Conservation (phyloP, 2,329 filamentous ascomycete genomes). For the Diplocarpon mali region DNA sequence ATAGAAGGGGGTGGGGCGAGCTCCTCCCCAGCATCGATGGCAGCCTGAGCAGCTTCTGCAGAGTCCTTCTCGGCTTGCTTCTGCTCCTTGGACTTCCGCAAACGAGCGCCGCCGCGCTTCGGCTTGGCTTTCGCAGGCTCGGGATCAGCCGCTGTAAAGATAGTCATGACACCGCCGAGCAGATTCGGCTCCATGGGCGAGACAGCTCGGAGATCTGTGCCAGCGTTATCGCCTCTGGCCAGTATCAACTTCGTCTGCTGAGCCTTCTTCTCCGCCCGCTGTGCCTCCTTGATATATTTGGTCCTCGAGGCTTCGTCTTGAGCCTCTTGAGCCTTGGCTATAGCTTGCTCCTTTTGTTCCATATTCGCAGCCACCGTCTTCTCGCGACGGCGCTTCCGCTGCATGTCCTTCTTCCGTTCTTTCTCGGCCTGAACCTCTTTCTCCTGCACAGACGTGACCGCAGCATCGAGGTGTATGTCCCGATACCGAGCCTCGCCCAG, state of each 20-base stretch:
- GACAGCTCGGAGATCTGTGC: conserved; percentile 53
- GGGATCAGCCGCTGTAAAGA: conserved; percentile 52
- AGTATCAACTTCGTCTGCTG: conserved; percentile 81
- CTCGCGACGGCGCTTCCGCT: conserved; percentile 87
- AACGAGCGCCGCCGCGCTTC: conserved; percentile 45
- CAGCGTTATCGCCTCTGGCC: conserved; percentile 70
- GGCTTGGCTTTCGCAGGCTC: conserved; percentile 39
- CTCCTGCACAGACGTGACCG: conserved; percentile 76
- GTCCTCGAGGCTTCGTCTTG: conserved; percentile 73
- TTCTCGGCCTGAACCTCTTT: conserved; percentile 91
- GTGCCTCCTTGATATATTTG: conserved; percentile 73
- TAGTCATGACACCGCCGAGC: conserved; percentile 76
- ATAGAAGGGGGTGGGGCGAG: conserved; percentile 40
- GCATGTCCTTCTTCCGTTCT: conserved; percentile 99
- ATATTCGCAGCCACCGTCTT: conserved; percentile 92
- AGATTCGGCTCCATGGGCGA: conserved; percentile 67
- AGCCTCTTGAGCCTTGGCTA: conserved; percentile 66
- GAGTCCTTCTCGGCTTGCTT: conserved; percentile 73
- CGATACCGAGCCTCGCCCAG: conserved; percentile 68
- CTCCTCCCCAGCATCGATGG: conserved; percentile 67
- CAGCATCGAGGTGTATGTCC: conserved; percentile 65
- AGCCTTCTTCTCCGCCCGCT: conserved; percentile 85
- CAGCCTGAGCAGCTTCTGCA: conserved; percentile 79
- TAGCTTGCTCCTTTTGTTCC: conserved; percentile 76
- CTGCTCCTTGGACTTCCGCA: conserved; percentile 84